Percentiles rank a stretch among this genome's conserved stretches.
Conservation (phyloP, 164 flowering plant genomes). For the Amborella trichopoda region DNA sequence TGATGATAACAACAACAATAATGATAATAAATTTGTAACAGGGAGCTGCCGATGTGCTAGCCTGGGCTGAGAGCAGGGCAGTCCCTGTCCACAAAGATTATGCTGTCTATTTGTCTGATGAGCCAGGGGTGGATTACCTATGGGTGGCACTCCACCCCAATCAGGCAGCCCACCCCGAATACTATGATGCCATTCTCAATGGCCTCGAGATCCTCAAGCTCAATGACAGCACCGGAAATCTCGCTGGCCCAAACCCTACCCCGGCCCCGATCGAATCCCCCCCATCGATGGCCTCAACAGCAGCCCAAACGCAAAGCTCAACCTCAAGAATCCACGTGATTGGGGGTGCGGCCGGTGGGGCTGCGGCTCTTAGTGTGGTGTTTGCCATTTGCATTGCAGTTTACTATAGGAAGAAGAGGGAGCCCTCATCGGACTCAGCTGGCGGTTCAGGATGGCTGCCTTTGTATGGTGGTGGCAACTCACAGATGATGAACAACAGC, state of each 20-base stretch:
- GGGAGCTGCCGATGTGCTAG: slow-evolving; percentile 1
- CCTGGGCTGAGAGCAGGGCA: slow-evolving; percentile 9
- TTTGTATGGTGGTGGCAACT: neutral
- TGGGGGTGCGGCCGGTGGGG: neutral
- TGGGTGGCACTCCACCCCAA: slow-evolving; percentile 34
- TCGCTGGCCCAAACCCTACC: slow-evolving; percentile 58
- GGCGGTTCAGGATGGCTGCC: slow-evolving; percentile 1
- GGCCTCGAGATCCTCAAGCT: slow-evolving; percentile 68
- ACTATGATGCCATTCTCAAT: slow-evolving; percentile 36
- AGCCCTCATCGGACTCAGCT: neutral
- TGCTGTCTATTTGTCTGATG: slow-evolving; percentile 14
- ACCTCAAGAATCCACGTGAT: neutral
- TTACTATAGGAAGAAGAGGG: neutral
- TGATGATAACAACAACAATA: no score
- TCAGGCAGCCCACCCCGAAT: slow-evolving; percentile 19
- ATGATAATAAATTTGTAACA: no score
- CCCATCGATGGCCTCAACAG: neutral
- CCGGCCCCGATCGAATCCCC: slow-evolving; percentile 8
- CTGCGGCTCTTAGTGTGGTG: neutral
- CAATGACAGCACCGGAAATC: slow-evolving; percentile 13
- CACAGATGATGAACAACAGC: slow-evolving; percentile 1
- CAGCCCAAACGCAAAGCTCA: neutral
- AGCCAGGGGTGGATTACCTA: slow-evolving; percentile 12
- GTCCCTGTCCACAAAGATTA: slow-evolving; percentile 39
- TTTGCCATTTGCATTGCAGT: neutral